Evolutionary conservation across 2,329 filamentous ascomycete genomes (phyloP).

Genomic region (Exophiala sp.): DNA sequence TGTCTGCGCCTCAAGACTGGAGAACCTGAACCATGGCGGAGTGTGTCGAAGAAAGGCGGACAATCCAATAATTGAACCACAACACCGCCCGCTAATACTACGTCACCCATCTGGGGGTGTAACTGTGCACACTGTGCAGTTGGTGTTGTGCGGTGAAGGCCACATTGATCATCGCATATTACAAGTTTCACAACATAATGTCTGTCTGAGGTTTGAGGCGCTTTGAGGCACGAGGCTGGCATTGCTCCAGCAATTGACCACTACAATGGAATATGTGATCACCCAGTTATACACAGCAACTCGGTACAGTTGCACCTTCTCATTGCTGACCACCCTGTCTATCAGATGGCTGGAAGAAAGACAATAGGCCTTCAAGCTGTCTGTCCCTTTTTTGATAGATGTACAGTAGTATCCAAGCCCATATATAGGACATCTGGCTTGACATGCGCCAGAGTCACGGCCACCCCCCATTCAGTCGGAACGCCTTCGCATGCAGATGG

Average conservation of each 20-base stretch:
- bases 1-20: neutral
- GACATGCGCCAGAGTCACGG: slow-evolving; percentile 3
- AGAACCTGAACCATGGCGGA: neutral
- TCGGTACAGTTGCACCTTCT: neutral
- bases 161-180: no score
- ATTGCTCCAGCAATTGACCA: no score
- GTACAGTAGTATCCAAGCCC: slow-evolving; percentile 22
- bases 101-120: neutral
- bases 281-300: neutral
- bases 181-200: no score
- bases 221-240: no score
- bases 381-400: slow-evolving; percentile 18
- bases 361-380: slow-evolving; percentile 8
- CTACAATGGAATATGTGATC: neutral
- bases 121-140: no score
- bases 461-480: neutral
- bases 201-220: no score
- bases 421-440: slow-evolving; percentile 1
- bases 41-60: neutral
- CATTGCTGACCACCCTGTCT: slow-evolving; percentile 20
- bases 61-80: neutral
- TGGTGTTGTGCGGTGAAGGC: no score
- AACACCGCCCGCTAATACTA: slow-evolving; percentile 1
- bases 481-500: slow-evolving; percentile 14
- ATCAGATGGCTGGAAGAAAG: slow-evolving; percentile 4